Evolutionary conservation across 2,329 filamentous ascomycete species (phyloP), one percentile per base, ranked within the genome.

Genomic region (Colletotrichum sublineola): DNA sequence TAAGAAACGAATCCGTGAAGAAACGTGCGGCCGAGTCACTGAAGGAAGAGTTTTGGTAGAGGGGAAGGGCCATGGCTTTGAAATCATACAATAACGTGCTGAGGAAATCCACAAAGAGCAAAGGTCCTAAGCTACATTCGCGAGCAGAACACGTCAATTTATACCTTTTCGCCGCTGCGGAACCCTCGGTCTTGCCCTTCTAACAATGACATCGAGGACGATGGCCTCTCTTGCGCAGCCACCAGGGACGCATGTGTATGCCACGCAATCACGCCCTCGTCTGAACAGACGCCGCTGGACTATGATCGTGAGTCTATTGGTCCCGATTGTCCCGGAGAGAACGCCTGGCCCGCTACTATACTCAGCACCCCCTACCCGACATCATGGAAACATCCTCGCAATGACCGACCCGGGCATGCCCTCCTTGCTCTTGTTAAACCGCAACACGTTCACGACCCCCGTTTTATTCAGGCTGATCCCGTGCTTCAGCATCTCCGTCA

Each of bases 401-500:
- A 67, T 52, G 1, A 61, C 38, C 0, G 5, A 56, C 53, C 38
- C 20, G 46, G 1, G 46, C 3, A 5, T 53, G 0, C 12, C 33
- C 11, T 61, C 12, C 24, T 46, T 67, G 1, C 8, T n/a, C 1
- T 46, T 67, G 5, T 53, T 53, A 4, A 53, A 33, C 9, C 1
- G 5, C 9, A 67, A 9, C 11, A 67, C 29, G 5, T 38, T 53
- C 0, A 67, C 15, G 20, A 67, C 48, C 5, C 38, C 46, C 1
- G 5, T 46, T 20, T 61, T 67, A 1, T 1, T 67, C 5, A 67
- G 46, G 55, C 56, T 67, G 1, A 67, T 44, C 2, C 36, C 1
- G 2, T 60, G 1, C 36, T 67, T 67, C 12, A 67, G 33, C 11
- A 67, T 60, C 36, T 67, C 46, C 1, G 1, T 67, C 1, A 67